These are phyloP conservation scores for Leccinum ponderosum DNA, from an alignment of 1,284 basidiomycete species.

Conservation along the genomic window DNA sequence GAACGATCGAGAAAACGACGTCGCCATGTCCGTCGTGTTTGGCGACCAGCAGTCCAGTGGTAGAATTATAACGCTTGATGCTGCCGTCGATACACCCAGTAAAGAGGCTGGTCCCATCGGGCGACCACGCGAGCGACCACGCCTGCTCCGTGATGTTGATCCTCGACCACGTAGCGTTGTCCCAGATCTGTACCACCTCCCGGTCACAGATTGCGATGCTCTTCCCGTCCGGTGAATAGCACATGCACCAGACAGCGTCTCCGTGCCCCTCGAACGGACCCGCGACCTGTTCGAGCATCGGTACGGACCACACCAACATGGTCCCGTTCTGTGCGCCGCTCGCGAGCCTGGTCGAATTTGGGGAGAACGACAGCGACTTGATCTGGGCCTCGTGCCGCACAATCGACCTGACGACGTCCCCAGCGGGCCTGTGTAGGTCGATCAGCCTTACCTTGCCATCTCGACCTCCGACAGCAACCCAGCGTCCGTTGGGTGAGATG, in stretches of 20 bases:
- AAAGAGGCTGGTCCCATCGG: slow-evolving; percentile 11
- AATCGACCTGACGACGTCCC: slow-evolving; percentile 2
- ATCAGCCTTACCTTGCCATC: slow-evolving; percentile 18
- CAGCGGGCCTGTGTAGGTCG: slow-evolving; percentile 1
- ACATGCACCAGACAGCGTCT: slow-evolving; percentile 21
- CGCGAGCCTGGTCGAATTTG: slow-evolving; percentile 17
- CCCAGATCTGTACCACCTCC: slow-evolving; percentile 19
- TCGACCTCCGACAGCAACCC: slow-evolving; percentile 20
- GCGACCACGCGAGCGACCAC: slow-evolving; percentile 26
- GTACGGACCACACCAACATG: slow-evolving; percentile 24
- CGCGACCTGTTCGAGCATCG: slow-evolving; percentile 5
- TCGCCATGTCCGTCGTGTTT: slow-evolving; percentile 13
- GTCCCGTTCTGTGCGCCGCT: slow-evolving; percentile 22
- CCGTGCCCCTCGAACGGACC: slow-evolving; percentile 15
- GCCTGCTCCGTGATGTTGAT: slow-evolving; percentile 12
- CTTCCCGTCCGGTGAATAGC: slow-evolving; percentile 20
- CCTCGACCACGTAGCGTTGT: slow-evolving; percentile 8
- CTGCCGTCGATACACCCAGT: slow-evolving; percentile 20
- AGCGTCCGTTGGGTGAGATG: slow-evolving; percentile 13
- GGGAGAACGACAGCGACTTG: slow-evolving; percentile 23
- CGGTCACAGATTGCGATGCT: slow-evolving; percentile 25
- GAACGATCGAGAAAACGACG: slow-evolving; percentile 15
- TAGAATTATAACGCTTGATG: slow-evolving; percentile 16
- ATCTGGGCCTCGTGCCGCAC: slow-evolving; percentile 6
- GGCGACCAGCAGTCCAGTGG: slow-evolving; percentile 1